Base-by-base conservation (phyloP, 129 eudicot species). In the Tanacetum coccineum region DNA sequence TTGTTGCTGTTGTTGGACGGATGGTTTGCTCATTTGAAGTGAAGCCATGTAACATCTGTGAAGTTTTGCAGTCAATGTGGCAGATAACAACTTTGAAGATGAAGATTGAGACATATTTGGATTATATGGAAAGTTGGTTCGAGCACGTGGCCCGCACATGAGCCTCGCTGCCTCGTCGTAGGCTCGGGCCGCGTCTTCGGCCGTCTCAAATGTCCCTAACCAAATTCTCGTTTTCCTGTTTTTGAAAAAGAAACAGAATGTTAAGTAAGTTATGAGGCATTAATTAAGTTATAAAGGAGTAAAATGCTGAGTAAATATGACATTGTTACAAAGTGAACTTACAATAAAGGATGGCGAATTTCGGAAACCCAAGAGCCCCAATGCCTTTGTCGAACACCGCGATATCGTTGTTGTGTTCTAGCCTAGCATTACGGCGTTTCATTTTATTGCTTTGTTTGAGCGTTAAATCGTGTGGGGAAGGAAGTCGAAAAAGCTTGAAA, bases 351-450 rank as follows among this genome's bases (percentile, higher is more conserved):
- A 47, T 88, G 96, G 18, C 92, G 96, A 48, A 89, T 89, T 85
- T 89, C 96, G 69, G 96, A 89, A 3, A 89, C 96, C 96, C 96
- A 89, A 19, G 96, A 89, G 59, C 96, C 96, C 96, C 96, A 89
- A 77, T 89, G 96, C 75, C 96, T 52, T 70, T 89, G 96, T 9
- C 96, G 81, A 46, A 89, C 96, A 2, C n/a, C n/a, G n/a, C n/a
- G n/a, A n/a, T n/a, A n/a, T n/a, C n/a, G n/a, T n/a, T n/a, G n/a
- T n/a, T n/a, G n/a, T n/a, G n/a, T n/a, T n/a, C n/a, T n/a, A n/a
- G n/a, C n/a, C n/a, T n/a, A n/a, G n/a, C n/a, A n/a, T n/a, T n/a
- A n/a, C n/a, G n/a, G n/a, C n/a, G n/a, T n/a, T n/a, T n/a, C n/a
- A n/a, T n/a, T n/a, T n/a, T n/a, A n/a, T n/a, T n/a, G n/a, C n/a